These are phyloP conservation scores for Canna indica DNA, from an alignment of 176 grass and related monocot species.

Conservation along the genomic window DNA sequence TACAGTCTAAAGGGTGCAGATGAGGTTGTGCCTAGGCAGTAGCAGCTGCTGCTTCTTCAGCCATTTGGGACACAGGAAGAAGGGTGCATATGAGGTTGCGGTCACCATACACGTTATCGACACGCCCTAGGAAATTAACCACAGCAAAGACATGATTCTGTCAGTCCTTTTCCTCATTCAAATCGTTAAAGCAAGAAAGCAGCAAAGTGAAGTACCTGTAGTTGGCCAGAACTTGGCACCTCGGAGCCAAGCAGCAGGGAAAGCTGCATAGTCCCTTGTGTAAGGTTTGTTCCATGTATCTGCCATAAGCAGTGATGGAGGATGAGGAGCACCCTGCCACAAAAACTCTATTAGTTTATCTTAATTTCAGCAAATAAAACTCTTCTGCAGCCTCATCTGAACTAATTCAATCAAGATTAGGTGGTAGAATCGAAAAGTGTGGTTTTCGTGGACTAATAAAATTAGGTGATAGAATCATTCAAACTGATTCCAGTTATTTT, in stretches of 20 bases:
- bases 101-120: slow-evolving; percentile 97
- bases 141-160: not conserved
- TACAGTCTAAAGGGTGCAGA: not conserved
- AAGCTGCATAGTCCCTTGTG: slow-evolving; percentile 78
- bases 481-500: not conserved
- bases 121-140: slow-evolving; percentile 43
- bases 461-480: slow-evolving; percentile 4
- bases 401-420: too few species aligned
- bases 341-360: not conserved
- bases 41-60: slow-evolving; percentile 87
- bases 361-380: too few species aligned
- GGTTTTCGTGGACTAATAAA: not conserved
- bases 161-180: not conserved
- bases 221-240: slow-evolving; percentile 97
- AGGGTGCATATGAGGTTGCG: slow-evolving; percentile 93
- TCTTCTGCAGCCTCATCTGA: too few species aligned
- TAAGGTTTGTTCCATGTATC: slow-evolving; percentile 92
- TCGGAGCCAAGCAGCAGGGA: slow-evolving; percentile 83
- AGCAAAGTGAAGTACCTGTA: slow-evolving; percentile 34
- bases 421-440: too few species aligned
- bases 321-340: slow-evolving; percentile 77
- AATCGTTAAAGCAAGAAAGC: not conserved
- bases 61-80: slow-evolving; percentile 66
- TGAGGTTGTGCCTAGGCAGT: slow-evolving; percentile 28
- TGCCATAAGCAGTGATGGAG: slow-evolving; percentile 69